These are phyloP conservation scores for Claviceps humidiphila DNA, from an alignment of 2,329 filamentous ascomycete genomes.

Conservation along the genomic window DNA sequence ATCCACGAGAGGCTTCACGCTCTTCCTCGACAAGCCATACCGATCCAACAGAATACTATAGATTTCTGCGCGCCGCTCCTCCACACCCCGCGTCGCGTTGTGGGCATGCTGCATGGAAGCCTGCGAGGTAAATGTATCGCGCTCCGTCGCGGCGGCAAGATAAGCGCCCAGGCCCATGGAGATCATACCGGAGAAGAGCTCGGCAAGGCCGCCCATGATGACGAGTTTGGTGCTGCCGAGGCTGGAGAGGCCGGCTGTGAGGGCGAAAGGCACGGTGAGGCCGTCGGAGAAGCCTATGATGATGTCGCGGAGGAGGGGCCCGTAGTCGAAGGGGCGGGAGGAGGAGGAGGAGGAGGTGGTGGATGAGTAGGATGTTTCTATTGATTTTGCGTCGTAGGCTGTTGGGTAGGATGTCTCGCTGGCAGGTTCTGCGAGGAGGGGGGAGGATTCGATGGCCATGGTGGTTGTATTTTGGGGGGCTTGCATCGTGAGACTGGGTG, in stretches of 20 bases:
- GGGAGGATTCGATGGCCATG: slow-evolving; percentile 17
- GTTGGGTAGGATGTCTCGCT: slow-evolving; percentile 12
- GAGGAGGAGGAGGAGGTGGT: slow-evolving; percentile 5
- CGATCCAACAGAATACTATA: slow-evolving; percentile 37
- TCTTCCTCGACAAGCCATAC: slow-evolving; percentile 32
- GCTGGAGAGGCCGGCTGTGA: slow-evolving; percentile 59
- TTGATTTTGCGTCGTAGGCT: slow-evolving; percentile 13
- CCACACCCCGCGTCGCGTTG: slow-evolving; percentile 29
- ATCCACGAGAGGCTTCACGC: slow-evolving; percentile 32
- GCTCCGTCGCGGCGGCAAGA: slow-evolving; percentile 49
- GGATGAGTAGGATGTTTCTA: slow-evolving; percentile 4
- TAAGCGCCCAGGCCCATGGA: slow-evolving; percentile 68
- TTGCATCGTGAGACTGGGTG: background rate
- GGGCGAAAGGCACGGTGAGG: slow-evolving; percentile 65
- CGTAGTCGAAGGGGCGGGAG: slow-evolving; percentile 20
- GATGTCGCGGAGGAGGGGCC: slow-evolving; percentile 43
- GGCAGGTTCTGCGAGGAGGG: slow-evolving; percentile 20
- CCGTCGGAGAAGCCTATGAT: slow-evolving; percentile 70
- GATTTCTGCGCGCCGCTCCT: slow-evolving; percentile 32
- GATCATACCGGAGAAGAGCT: slow-evolving; percentile 63
- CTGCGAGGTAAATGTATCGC: slow-evolving; percentile 36
- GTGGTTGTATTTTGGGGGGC: background rate
- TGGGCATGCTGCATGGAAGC: slow-evolving; percentile 27
- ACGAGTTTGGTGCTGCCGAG: slow-evolving; percentile 53
- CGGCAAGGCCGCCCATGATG: slow-evolving; percentile 59